Percentiles rank a stretch among this genome's conserved stretches.
These are phyloP conservation scores for Cokeromyces recurvatus DNA, from an alignment of 371 early-diverging fungal genomes.

Conservation along the genomic window DNA sequence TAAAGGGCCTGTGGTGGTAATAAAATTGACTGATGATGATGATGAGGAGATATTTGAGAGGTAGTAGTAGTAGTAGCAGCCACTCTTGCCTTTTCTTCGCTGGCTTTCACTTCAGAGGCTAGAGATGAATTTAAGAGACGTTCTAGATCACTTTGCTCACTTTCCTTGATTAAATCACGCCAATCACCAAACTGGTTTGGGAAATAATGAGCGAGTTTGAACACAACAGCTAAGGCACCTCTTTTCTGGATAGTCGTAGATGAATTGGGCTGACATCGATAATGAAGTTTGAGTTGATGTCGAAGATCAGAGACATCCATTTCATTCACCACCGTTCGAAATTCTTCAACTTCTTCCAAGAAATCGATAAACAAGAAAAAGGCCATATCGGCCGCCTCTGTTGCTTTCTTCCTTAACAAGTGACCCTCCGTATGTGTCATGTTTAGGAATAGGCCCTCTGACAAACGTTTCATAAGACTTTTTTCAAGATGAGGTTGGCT, in stretches of 20 bases:
- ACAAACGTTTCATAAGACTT: conserved; percentile 78
- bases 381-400: conserved; percentile 80
- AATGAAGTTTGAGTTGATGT: conserved; percentile 72
- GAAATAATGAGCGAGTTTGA: conserved; percentile 48
- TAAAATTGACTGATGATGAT: conserved; percentile 26
- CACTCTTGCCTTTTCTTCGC: conserved; percentile 20
- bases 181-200: conserved; percentile 73
- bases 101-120: conserved; percentile 21
- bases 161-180: conserved; percentile 80
- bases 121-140: conserved; percentile 39
- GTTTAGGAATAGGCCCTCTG: conserved; percentile 78
- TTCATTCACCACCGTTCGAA: conserved; percentile 74
- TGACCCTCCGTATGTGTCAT: conserved; percentile 67
- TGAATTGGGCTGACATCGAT: conserved; percentile 67
- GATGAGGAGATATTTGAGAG: conserved; percentile 6
- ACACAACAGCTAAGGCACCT: conserved; percentile 70
- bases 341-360: conserved; percentile 73
- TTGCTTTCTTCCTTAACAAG: conserved; percentile 55
- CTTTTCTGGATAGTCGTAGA: conserved; percentile 63
- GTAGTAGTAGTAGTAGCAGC: conserved; percentile 5
- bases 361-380: conserved; percentile 92
- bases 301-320: conserved; percentile 74
- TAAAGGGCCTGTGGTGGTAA: conserved; percentile 72
- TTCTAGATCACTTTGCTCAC: conserved; percentile 72
- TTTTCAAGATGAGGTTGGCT: conserved; percentile 78